A percentile compares a stretch with the other conserved stretches of the same genome.
Evolutionary conservation across 2,329 filamentous ascomycete genomes (phyloP).

Genomic region (Penicillium verrucosum): DNA sequence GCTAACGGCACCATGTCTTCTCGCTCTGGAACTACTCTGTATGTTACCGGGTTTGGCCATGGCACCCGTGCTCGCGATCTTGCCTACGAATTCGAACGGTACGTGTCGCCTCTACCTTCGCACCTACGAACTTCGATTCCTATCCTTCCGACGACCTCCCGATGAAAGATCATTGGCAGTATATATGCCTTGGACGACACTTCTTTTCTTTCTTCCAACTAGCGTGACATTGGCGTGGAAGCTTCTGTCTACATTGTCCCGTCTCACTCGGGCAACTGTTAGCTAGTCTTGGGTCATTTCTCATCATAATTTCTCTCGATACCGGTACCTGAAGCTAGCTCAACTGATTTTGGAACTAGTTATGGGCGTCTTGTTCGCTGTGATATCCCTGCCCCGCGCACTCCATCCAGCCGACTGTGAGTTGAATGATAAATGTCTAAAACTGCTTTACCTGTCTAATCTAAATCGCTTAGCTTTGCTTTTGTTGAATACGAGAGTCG

Average conservation of each 20-base stretch:
- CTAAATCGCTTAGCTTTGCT: slow-evolving; percentile 64
- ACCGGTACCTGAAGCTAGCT: neutral
- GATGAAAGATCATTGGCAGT: slow-evolving; percentile 8
- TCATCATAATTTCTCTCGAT: slow-evolving; percentile 13
- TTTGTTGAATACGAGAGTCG: slow-evolving; percentile 99
- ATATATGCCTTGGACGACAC: neutral
- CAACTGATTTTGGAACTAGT: slow-evolving; percentile 55
- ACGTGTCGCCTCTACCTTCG: slow-evolving; percentile 62
- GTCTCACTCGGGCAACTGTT: slow-evolving; percentile 5
- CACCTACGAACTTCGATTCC: slow-evolving; percentile 32
- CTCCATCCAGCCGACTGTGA: slow-evolving; percentile 91
- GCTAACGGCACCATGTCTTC: slow-evolving; percentile 69
- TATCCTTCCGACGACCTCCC: slow-evolving; percentile 15
- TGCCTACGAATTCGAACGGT: slow-evolving; percentile 99
- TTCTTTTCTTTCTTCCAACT: slow-evolving; percentile 3
- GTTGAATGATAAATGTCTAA: slow-evolving; percentile 44
- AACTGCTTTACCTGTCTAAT: slow-evolving; percentile 2
- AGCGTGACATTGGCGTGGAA: slow-evolving; percentile 3
- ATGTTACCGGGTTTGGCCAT: slow-evolving; percentile 98
- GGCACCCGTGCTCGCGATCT: slow-evolving; percentile 98
- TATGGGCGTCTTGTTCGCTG: slow-evolving; percentile 97
- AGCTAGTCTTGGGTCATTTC: slow-evolving; percentile 13
- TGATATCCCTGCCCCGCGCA: slow-evolving; percentile 94
- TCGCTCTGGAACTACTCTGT: slow-evolving; percentile 88
- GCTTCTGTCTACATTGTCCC: slow-evolving; percentile 3